A percentile compares a stretch with the other conserved stretches of the same genome.
Conservation (phyloP, 1,284 basidiomycete species). For the Irpex sp. region DNA sequence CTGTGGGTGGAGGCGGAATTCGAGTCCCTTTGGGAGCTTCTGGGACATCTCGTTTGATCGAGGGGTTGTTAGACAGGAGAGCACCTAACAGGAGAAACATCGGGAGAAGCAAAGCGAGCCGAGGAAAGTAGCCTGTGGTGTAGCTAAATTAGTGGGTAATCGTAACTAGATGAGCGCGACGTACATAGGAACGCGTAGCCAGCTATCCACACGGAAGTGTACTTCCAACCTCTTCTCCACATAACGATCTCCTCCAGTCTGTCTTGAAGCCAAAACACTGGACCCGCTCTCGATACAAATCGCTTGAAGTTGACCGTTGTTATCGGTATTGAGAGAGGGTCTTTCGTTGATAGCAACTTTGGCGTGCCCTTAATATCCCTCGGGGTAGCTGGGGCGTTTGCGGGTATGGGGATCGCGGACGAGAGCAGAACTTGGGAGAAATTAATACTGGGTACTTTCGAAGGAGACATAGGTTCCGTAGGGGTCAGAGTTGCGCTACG, state of each 20-base stretch:
- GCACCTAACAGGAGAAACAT: constrained; percentile 51
- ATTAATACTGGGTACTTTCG: constrained; percentile 21
- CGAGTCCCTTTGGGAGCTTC: constrained; percentile 13
- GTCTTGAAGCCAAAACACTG: constrained; percentile 78
- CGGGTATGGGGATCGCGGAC: constrained; percentile 29
- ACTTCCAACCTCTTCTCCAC: constrained; percentile 68
- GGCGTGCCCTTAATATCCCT: constrained; percentile 24
- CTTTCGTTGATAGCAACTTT: constrained; percentile 43
- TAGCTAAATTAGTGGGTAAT: not conserved
- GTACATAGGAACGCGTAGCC: constrained; percentile 68
- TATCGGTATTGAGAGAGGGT: constrained; percentile 68
- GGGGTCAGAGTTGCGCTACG: constrained; percentile 26
- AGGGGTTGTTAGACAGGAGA: constrained; percentile 56
- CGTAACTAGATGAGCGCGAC: constrained; percentile 22
- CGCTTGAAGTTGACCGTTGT: constrained; percentile 71
- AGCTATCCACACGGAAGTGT: constrained; percentile 64
- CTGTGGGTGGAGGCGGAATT: constrained; percentile 33
- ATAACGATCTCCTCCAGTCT: constrained; percentile 68
- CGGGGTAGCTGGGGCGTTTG: constrained; percentile 24
- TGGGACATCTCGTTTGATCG: constrained; percentile 16
- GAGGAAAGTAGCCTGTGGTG: constrained; percentile 60
- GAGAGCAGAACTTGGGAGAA: constrained; percentile 31
- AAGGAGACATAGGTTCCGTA: constrained; percentile 15
- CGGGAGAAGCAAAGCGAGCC: constrained; percentile 61
- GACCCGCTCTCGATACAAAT: constrained; percentile 63